Percentiles rank a stretch among this genome's conserved stretches.
Evolutionary conservation across 2,329 filamentous ascomycete genomes (phyloP).

Genomic region (Fusarium ramigenum): DNA sequence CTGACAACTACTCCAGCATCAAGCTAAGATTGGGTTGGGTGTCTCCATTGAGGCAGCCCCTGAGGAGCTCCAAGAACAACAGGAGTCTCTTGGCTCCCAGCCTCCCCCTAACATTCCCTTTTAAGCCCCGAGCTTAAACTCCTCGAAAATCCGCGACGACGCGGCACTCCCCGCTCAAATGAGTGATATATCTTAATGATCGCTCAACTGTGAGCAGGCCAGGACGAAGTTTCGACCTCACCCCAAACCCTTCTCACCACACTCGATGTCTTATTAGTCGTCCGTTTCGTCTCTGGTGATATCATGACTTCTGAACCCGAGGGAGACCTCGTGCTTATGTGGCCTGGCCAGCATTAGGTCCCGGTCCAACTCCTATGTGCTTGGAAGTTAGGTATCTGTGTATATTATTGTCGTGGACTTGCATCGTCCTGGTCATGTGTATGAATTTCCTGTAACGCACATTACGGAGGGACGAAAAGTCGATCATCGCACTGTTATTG

Average conservation of each 20-base stretch:
- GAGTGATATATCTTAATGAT: constrained; percentile 44
- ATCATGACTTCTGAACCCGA: constrained; percentile 7
- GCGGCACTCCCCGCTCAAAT: constrained; percentile 30
- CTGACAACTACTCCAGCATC: constrained; percentile 70
- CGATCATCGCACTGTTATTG: constrained; percentile 16
- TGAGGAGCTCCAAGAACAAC: constrained; percentile 88
- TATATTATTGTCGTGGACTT: constrained; percentile 42
- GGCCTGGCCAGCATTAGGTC: constrained; percentile 10
- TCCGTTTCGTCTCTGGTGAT: constrained; percentile 38
- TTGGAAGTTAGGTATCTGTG: constrained; percentile 34
- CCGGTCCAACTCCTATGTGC: constrained; percentile 4
- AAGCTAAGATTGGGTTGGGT: constrained; percentile 92
- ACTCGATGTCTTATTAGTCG: constrained; percentile 46
- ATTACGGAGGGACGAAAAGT: constrained; percentile 20
- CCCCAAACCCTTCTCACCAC: constrained; percentile 25
- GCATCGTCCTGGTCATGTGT: constrained; percentile 29
- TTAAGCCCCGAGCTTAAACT: constrained; percentile 53
- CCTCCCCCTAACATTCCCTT: constrained; percentile 69
- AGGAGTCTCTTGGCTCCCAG: constrained; percentile 68
- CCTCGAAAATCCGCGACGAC: constrained; percentile 31
- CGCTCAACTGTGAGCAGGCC: constrained; percentile 37
- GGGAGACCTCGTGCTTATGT: constrained; percentile 14
- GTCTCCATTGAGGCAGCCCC: constrained; percentile 89
- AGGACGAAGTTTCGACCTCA: constrained; percentile 32
- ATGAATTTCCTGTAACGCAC: constrained; percentile 25